Evolutionary conservation across 306 rosid genomes (phyloP).

Genomic region (Calophaca sinica): DNA sequence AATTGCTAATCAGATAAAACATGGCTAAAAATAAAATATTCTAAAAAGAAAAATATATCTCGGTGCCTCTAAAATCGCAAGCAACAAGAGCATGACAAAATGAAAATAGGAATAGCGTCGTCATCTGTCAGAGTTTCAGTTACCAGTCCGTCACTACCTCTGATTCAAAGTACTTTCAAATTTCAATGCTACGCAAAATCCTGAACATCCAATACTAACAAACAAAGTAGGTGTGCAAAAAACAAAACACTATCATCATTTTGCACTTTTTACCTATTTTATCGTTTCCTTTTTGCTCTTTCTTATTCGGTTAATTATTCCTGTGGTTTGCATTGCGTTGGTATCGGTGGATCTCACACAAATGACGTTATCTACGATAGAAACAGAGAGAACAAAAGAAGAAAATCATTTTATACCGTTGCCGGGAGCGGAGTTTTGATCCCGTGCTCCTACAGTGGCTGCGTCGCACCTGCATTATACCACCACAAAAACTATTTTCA

Average conservation of each 20-base stretch:
- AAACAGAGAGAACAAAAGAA: neutral
- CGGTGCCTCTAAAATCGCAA: neutral
- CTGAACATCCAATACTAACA: slow-evolving; percentile 2
- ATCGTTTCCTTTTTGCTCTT: slow-evolving; percentile 23
- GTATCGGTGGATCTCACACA: slow-evolving; percentile 24
- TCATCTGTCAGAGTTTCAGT: slow-evolving; percentile 39
- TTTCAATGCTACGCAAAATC: slow-evolving; percentile 31
- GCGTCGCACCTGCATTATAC: slow-evolving; percentile 13
- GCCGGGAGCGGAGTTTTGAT: slow-evolving; percentile 13
- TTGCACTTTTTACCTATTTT: neutral
- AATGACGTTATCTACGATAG: slow-evolving; percentile 39
- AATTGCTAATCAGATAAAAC: neutral
- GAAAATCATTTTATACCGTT: slow-evolving; percentile 4
- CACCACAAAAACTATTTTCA: neutral
- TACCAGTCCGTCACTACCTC: slow-evolving; percentile 7
- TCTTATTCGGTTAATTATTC: slow-evolving; percentile 26
- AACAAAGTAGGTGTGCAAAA: neutral
- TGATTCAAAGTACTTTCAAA: neutral
- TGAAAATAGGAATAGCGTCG: slow-evolving; percentile 34
- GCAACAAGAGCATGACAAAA: slow-evolving; percentile 37
- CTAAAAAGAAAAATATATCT: neutral
- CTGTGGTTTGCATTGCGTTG: slow-evolving; percentile 8
- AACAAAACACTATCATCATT: slow-evolving; percentile 10
- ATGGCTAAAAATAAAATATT: neutral
- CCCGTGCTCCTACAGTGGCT: neutral